phyloP scores from a whole-genome alignment of 2,329 filamentous ascomycete genomes.

The Colletotrichum tanaceti region DNA sequence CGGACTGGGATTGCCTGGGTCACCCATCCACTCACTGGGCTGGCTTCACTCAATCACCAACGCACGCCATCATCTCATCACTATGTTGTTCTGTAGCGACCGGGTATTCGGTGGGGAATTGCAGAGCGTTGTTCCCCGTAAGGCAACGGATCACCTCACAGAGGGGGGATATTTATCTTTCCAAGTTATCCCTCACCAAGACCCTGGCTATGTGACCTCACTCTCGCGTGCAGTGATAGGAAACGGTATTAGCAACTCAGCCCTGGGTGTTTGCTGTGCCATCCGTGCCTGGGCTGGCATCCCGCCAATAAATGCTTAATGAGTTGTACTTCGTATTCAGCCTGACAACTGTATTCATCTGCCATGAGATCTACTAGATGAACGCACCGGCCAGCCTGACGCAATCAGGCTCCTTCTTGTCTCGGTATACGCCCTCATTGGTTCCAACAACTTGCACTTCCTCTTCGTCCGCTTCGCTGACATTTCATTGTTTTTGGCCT shows the following conservation, averaged over 20 bases:
- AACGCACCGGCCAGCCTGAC: background rate
- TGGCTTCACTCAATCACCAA: constrained; percentile 15
- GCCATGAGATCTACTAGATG: background rate
- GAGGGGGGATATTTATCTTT: background rate
- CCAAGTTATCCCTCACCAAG: background rate
- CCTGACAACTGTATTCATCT: background rate
- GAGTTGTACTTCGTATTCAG: background rate
- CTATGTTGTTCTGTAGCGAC: too few relatives aligned
- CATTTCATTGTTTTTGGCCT: background rate
- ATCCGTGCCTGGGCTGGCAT: background rate
- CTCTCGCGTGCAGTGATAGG: background rate
- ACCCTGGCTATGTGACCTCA: constrained; percentile 7
- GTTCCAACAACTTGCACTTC: background rate
- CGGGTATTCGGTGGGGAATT: constrained; percentile 15
- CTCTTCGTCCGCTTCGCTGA: background rate
- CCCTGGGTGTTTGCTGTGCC: background rate
- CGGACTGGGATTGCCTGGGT: background rate
- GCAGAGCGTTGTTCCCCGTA: constrained; percentile 12
- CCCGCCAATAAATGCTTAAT: background rate
- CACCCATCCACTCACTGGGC: constrained; percentile 1
- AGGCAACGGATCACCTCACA: background rate
- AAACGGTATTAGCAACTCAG: too few relatives aligned
- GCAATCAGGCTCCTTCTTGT: background rate
- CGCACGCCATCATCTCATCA: constrained; percentile 36
- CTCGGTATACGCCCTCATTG: background rate